A percentile compares a stretch with the other conserved stretches of the same genome.
Evolutionary conservation across 305 asterid genomes (phyloP).

Genomic region (Fraxinus xanthoxyloides): DNA sequence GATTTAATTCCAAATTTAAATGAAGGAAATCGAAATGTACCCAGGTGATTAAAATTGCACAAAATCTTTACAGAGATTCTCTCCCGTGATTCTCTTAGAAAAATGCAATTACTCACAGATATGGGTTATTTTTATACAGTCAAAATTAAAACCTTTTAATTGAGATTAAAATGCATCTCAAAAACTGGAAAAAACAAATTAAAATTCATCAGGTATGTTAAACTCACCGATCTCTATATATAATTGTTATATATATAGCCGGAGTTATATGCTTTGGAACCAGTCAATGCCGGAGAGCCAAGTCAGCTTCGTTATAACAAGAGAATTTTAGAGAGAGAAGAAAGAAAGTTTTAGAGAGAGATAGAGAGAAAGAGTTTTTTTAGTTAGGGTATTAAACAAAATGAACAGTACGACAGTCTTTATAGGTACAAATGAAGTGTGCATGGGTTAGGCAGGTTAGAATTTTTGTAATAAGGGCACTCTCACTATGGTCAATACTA

Average conservation of each 20-base stretch:
- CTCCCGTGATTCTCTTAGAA: constrained; percentile 28
- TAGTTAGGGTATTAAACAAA: background rate
- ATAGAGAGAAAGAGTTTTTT: background rate
- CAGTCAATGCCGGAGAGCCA: constrained; percentile 65
- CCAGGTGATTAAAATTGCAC: constrained; percentile 29
- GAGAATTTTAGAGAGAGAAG: constrained; percentile 12
- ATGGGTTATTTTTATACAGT: constrained; percentile 27
- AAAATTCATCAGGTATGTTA: constrained; percentile 24
- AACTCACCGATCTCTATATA: constrained; percentile 50
- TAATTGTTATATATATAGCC: constrained; percentile 21
- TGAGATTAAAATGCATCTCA: constrained; percentile 14
- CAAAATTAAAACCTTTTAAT: constrained; percentile 32
- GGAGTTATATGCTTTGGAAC: constrained; percentile 29
- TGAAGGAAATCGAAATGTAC: constrained; percentile 29
- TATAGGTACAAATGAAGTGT: constrained; percentile 20
- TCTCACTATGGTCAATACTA: background rate
- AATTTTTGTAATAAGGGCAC: constrained; percentile 6
- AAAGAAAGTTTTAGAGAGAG: constrained; percentile 23
- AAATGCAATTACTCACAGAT: constrained; percentile 41
- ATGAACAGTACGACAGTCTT: constrained; percentile 18
- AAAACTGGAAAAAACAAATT: constrained; percentile 12
- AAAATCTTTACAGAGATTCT: constrained; percentile 36
- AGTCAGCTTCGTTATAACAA: constrained; percentile 37
- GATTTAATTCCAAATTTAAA: constrained; percentile 44
- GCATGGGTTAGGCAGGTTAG: constrained; percentile 35